Base-by-base conservation (phyloP, 306 rosid species). In the Cucurbita moschata region DNA sequence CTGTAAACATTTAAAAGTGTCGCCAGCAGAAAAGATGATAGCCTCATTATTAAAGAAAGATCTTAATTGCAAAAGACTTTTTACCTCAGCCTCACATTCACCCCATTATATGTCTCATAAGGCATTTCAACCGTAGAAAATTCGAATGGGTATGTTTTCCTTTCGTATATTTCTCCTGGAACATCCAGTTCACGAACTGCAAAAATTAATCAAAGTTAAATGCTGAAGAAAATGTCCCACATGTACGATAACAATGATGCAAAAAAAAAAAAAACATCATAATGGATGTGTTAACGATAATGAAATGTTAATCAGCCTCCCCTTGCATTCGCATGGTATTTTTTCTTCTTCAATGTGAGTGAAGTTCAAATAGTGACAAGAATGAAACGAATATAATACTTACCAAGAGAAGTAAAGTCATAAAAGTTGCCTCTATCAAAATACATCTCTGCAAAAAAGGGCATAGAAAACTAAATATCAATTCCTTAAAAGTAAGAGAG, bases 71-170 rank as follows among this genome's bases (percentile, higher is more conserved):
- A 55, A 16, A 73, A 8, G 52, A 15, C 21, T 54, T 12, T 46
- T 77, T 84, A 94, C 99, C 99, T 94, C 53, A 94, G 96, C 74
- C 97, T 85, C 81, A 94, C 99, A 84, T 94, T 89, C 77, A 87
- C 96, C 77, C 99, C 99, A 76, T 90, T 94, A 87, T 94, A 94
- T 40, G 96, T 85, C 84, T 94, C 99, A 74, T 94, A 91, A 23
- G 99, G 99, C 99, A 94, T 94, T 82, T 94, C 99, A 75, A 94
- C 99, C 2, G 97, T 94, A 66, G 97, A 94, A 81, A 94, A 94
- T 75, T 94, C 99, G 75, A 94, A 94, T 71, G 95, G 91, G 84
- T 89, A 94, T 5, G 91, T 86, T 86, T 94, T 94, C 86, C 82
- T 87, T 82, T 94, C 99, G 79, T 90, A 91, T 64, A 94, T 85